Conservation (phyloP, 2,329 filamentous ascomycete species). For the Aspergillus cejpii region DNA sequence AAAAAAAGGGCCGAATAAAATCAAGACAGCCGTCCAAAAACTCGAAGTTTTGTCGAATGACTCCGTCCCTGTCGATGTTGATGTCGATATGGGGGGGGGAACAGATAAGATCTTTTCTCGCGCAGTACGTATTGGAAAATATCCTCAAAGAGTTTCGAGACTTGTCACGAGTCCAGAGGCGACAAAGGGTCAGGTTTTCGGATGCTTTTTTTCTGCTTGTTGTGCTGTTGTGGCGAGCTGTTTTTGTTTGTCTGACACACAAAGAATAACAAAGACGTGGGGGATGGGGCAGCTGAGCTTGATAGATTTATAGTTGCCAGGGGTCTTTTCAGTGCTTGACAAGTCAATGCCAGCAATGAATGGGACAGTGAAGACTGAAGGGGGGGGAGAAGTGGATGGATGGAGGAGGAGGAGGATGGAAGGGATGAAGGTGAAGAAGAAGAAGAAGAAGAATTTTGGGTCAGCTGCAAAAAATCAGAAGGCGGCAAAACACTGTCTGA, state of each 20-base stretch:
- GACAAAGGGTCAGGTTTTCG: background rate
- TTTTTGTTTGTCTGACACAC: constrained; percentile 19
- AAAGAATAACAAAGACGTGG: constrained; percentile 16
- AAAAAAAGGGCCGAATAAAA: too few relatives aligned
- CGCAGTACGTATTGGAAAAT: background rate
- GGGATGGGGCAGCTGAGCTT: constrained; percentile 15
- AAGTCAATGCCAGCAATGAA: constrained; percentile 47
- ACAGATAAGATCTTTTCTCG: too few relatives aligned
- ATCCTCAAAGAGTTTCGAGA: too few relatives aligned
- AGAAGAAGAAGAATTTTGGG: constrained; percentile 12
- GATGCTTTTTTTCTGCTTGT: background rate
- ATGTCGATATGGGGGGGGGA: too few relatives aligned
- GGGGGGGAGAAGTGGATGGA: constrained; percentile 19
- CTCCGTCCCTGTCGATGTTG: too few relatives aligned
- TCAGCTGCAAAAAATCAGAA: too few relatives aligned
- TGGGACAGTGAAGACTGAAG: constrained; percentile 25
- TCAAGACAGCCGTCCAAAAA: too few relatives aligned
- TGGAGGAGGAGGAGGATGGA: constrained; percentile 20
- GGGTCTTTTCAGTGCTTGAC: constrained; percentile 43
- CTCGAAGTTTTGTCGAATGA: too few relatives aligned
- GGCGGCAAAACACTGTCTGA: background rate
- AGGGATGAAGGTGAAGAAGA: constrained; percentile 17
- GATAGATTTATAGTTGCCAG: constrained; percentile 20
- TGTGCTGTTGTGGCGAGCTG: constrained; percentile 13
- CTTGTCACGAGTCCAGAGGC: background rate